These are phyloP conservation scores for Pseudoturritis turrita DNA, from an alignment of 345 rosid genomes.

Conservation along the genomic window DNA sequence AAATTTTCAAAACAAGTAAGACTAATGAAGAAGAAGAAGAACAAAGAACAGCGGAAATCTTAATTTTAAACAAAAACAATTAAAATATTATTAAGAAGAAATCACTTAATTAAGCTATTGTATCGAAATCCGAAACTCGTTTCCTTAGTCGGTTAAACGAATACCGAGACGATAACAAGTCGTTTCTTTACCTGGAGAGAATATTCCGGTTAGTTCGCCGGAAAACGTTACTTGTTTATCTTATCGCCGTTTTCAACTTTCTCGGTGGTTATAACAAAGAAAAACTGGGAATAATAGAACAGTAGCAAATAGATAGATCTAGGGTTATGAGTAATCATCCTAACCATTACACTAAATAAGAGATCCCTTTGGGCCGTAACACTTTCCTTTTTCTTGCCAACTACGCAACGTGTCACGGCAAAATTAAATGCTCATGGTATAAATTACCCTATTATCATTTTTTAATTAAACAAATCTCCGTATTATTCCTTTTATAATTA, in stretches of 20 bases:
- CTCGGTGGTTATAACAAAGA: neutral
- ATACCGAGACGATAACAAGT: neutral
- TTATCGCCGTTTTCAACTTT: neutral
- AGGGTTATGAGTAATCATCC: neutral
- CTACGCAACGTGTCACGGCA: slow-evolving; percentile 25
- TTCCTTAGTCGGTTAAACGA: slow-evolving; percentile 7
- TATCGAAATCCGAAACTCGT: slow-evolving; percentile 2
- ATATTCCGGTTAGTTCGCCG: slow-evolving; percentile 2
- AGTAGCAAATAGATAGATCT: neutral
- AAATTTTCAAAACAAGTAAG: slow-evolving; percentile 22
- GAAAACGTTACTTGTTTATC: neutral
- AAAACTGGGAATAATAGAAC: neutral
- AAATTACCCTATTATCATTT: neutral
- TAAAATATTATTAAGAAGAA: neutral
- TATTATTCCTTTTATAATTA: neutral
- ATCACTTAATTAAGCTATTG: neutral
- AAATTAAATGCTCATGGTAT: neutral
- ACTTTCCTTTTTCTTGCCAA: neutral
- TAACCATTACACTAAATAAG: neutral
- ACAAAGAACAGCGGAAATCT: neutral
- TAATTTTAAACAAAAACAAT: neutral
- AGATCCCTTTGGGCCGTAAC: neutral
- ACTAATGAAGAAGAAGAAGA: slow-evolving; percentile 14
- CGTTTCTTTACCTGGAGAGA: neutral
- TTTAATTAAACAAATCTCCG: neutral